Evolutionary conservation across 2,329 filamentous ascomycete species (phyloP).

Genomic region (Juglanconis juglandina): DNA sequence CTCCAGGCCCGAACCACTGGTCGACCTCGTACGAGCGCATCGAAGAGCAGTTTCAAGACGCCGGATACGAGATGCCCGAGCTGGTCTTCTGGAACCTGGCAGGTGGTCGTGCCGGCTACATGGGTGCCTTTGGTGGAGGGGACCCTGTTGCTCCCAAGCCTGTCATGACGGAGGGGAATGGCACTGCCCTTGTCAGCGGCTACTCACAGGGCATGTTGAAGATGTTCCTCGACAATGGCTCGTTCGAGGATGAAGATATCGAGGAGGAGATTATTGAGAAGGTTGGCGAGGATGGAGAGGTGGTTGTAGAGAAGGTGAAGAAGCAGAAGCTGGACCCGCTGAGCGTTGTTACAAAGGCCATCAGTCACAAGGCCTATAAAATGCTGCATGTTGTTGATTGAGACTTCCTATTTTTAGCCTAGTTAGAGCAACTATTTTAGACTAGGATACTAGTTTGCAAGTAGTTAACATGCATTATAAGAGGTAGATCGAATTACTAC

Average conservation of each 20-base stretch:
- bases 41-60: slow-evolving; percentile 38
- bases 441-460: too few species aligned
- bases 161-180: slow-evolving; percentile 39
- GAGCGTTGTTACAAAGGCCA: slow-evolving; percentile 44
- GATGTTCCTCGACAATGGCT: slow-evolving; percentile 50
- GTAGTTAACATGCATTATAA: too few species aligned
- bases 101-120: slow-evolving; percentile 30
- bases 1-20: slow-evolving; percentile 27
- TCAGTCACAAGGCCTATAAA: slow-evolving; percentile 50
- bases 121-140: not conserved
- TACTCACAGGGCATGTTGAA: slow-evolving; percentile 58
- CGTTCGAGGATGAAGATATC: slow-evolving; percentile 38
- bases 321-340: slow-evolving; percentile 42
- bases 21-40: slow-evolving; percentile 49
- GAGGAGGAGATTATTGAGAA: slow-evolving; percentile 25
- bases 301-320: slow-evolving; percentile 25
- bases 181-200: slow-evolving; percentile 50
- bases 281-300: slow-evolving; percentile 27
- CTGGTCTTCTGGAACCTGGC: slow-evolving; percentile 61
- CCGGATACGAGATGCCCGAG: slow-evolving; percentile 56
- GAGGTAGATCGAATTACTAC: too few species aligned
- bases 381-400: slow-evolving; percentile 56
- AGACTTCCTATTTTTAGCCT: not conserved
- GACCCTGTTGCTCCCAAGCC: slow-evolving; percentile 44
- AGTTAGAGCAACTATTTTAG: too few species aligned